Conservation (phyloP, 225 moss, liverwort and hornwort species). For the Physcomitrellopsis africana region DNA sequence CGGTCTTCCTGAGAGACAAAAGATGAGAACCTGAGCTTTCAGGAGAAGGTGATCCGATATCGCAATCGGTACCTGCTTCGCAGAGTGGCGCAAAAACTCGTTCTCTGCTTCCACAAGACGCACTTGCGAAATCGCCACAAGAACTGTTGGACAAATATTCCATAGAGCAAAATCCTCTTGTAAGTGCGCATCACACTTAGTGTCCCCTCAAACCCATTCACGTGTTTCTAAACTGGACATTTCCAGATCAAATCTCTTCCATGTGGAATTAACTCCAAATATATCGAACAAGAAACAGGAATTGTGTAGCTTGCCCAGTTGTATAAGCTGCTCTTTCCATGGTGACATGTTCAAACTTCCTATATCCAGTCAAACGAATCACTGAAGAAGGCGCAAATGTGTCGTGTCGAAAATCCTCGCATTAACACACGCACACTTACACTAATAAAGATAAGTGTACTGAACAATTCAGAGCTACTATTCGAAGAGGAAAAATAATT, state of each 20-base stretch:
- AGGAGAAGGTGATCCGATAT: conserved; percentile 32
- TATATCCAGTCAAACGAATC: conserved; percentile 21
- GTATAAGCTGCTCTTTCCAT: conserved; percentile 41
- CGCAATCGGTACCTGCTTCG: conserved; percentile 40
- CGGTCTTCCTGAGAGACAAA: conserved; percentile 2
- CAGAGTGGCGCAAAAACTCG: conserved; percentile 54
- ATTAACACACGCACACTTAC: neutral
- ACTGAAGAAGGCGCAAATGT: neutral
- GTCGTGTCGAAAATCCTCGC: neutral
- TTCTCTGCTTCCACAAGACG: conserved; percentile 35
- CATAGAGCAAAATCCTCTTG: conserved; percentile 2
- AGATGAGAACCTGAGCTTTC: conserved; percentile 37
- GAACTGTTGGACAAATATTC: conserved; percentile 2
- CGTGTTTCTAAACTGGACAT: neutral
- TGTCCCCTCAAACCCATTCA: neutral
- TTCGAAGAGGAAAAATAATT: neutral
- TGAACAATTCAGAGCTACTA: neutral
- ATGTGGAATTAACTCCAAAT: neutral
- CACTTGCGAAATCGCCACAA: conserved; percentile 30
- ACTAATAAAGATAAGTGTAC: neutral
- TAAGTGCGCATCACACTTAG: conserved; percentile 31
- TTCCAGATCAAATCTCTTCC: neutral
- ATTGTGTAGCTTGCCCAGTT: conserved; percentile 35
- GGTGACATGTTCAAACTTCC: conserved; percentile 22
- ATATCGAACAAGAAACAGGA: neutral